These are phyloP conservation scores for Torrubiellomyces zombiae DNA, from an alignment of 2,329 filamentous ascomycete species.

Conservation along the genomic window DNA sequence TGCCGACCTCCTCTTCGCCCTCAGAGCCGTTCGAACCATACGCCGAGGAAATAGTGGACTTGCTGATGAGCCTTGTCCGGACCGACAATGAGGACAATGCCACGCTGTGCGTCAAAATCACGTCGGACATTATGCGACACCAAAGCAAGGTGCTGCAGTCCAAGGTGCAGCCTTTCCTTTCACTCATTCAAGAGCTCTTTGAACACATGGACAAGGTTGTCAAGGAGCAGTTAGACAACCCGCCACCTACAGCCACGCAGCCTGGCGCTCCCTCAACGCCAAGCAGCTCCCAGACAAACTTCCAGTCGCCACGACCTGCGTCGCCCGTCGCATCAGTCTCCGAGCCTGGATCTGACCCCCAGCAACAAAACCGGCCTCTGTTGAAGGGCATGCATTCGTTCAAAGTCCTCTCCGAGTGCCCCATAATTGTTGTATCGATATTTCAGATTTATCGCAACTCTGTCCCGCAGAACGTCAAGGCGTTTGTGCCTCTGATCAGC, in stretches of 20 bases:
- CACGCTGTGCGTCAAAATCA: slow-evolving; percentile 93
- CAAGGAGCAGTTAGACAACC: slow-evolving; percentile 82
- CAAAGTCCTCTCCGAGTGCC: slow-evolving; percentile 93
- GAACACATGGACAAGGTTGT: slow-evolving; percentile 89
- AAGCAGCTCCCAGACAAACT: slow-evolving; percentile 48
- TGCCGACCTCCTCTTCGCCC: slow-evolving; percentile 55
- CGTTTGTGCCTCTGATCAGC: slow-evolving; percentile 90
- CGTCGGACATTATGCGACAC: slow-evolving; percentile 90
- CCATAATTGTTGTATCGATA: slow-evolving; percentile 95
- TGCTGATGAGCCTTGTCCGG: slow-evolving; percentile 74
- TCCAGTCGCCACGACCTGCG: slow-evolving; percentile 75
- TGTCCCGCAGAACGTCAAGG: slow-evolving; percentile 71
- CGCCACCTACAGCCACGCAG: slow-evolving; percentile 36
- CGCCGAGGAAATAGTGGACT: slow-evolving; percentile 74
- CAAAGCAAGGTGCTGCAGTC: slow-evolving; percentile 64
- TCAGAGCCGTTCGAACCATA: slow-evolving; percentile 75
- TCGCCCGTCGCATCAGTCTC: slow-evolving; percentile 73
- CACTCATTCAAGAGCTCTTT: slow-evolving; percentile 89
- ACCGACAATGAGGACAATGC: slow-evolving; percentile 98
- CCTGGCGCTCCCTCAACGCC: slow-evolving; percentile 49
- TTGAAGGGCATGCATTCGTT: slow-evolving; percentile 96
- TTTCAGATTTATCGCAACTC: slow-evolving; percentile 81
- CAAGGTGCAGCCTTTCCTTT: slow-evolving; percentile 78
- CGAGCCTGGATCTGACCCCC: slow-evolving; percentile 66
- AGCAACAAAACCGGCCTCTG: slow-evolving; percentile 65